Evolutionary conservation across 176 grass and related monocot genomes (phyloP), one percentile per base, ranked within the genome.

Genomic region (Oryza glaberrima): DNA sequence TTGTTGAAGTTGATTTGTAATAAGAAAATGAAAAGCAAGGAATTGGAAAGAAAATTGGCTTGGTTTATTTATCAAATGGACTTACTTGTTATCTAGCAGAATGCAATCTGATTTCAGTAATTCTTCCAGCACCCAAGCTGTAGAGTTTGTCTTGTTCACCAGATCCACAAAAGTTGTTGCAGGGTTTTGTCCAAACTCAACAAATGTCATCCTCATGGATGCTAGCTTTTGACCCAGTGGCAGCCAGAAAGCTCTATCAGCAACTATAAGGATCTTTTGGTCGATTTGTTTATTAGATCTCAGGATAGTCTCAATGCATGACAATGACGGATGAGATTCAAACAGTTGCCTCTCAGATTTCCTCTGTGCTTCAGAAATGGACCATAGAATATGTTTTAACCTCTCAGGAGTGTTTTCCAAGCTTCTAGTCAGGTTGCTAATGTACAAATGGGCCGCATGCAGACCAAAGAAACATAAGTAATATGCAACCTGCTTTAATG

Each of bases 381-480:
- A 84, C 34, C 48, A 73, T 79, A 88, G 82, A 75, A 90, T 71
- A 54, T 70, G 72, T 88, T 83, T 88, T 81, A 94, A 86, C 63
- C 85, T 92, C 73, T 79, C 88, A 60, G 87, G 77, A 82, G 83
- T 76, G 44, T 73, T 56, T 69, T 83, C 75, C 77, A 94, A 88
- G 81, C 75, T 86, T 92, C 25, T 72, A 73, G 67, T 77, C 67
- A 90, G 70, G 73, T 92, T 88, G 70, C 67, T 77, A 74, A 94
- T 65, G 82, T 94, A 94, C 45, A 92, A 68, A 90, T 92, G 61
- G 65, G 93, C 87, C 78, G 75, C 76, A 88, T 94, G 88, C 58
- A 94, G 72, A 86, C 90, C 90, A 88, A 90, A 92, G 75, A 94
- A 90, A 78, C 90, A 94, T 84, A 94, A 86, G 76, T 90, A 92